Base-by-base conservation (phyloP, 768 basidiomycete species). In the Steccherinum ochraceum region DNA sequence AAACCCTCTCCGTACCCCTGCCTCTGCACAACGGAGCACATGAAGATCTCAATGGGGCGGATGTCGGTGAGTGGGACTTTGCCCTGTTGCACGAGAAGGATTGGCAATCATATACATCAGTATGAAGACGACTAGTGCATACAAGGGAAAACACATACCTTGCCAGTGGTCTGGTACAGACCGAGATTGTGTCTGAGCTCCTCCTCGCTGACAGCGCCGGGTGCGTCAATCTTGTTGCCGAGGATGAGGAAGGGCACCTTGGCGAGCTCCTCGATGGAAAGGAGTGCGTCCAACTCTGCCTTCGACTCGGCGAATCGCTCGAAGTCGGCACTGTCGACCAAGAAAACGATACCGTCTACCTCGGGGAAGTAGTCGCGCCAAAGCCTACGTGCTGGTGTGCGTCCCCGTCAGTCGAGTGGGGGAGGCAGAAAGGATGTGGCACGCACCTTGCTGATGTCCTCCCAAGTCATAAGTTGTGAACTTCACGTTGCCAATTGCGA, bases 311-410 rank as follows among this genome's bases (percentile, higher is more conserved):
- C 69, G 71, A 99, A 95, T 40, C 95, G 89, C 73, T 98, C 96
- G 64, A 86, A 86, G 75, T 99, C 96, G 56, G 93, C 93, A 58
- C 84, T 89, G 73, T 99, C 96, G 53, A 99, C 94, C 52, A 99
- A 78, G 82, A 98, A 99, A 64, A 98, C 84, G 61, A 99, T 97
- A 16, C 93, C 95, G 61, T 99, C 93, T 40, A 98, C 96, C 69
- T 98, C 96, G 46, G 96, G 96, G 84, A 99, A 98, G 75, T 98
- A 99, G 71, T 99, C 94, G 52, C 93, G 84, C 96, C 96, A 99
- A 67, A 98, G 86, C 59, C 96, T 91, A 59, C 96, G 94, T 49
- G 96, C 96, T 83, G 61, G 20, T 18, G n/a, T n/a, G n/a, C n/a
- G n/a, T n/a, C n/a, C n/a, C n/a, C n/a, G n/a, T n/a, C n/a, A 13